These are phyloP conservation scores for Phaffia rhodozyma DNA, from an alignment of 1,284 basidiomycete genomes.

Conservation along the genomic window DNA sequence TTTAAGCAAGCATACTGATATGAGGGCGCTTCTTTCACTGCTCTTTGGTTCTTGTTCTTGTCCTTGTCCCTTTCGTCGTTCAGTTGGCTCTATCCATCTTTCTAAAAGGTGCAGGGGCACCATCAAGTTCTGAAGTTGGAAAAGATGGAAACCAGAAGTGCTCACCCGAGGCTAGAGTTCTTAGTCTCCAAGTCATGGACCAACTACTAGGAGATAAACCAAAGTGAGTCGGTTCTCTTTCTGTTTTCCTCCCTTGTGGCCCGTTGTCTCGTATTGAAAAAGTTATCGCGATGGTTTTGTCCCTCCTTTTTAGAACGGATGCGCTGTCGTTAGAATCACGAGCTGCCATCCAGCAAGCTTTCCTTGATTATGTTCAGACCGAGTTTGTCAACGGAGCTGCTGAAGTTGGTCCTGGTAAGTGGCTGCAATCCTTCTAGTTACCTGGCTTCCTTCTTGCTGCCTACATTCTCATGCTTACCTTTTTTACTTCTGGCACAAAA, in stretches of 20 bases:
- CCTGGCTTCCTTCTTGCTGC: neutral
- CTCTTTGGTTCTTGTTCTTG: neutral
- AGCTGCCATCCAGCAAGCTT: constrained; percentile 32
- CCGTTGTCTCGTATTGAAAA: neutral
- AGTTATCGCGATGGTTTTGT: neutral
- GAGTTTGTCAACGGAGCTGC: constrained; percentile 36
- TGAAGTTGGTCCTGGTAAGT: constrained; percentile 31
- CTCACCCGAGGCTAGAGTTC: constrained; percentile 33
- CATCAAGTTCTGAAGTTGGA: constrained; percentile 22
- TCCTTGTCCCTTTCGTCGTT: neutral
- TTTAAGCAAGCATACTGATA: neutral
- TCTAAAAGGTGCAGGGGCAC: constrained; percentile 36
- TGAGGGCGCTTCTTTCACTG: neutral
- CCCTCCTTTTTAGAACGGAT: constrained; percentile 23
- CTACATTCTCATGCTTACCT: neutral
- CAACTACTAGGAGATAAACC: constrained; percentile 24
- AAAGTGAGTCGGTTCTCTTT: constrained; percentile 4
- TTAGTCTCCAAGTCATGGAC: constrained; percentile 36
- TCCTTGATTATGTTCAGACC: constrained; percentile 32
- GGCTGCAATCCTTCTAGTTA: constrained; percentile 7
- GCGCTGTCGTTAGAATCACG: constrained; percentile 27
- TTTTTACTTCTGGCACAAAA: neutral
- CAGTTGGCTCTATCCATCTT: constrained; percentile 36
- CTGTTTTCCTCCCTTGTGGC: neutral
- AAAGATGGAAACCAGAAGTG: constrained; percentile 37